These are phyloP conservation scores for Colletotrichum sp. DNA, from an alignment of 2,329 filamentous ascomycete species.

Conservation along the genomic window DNA sequence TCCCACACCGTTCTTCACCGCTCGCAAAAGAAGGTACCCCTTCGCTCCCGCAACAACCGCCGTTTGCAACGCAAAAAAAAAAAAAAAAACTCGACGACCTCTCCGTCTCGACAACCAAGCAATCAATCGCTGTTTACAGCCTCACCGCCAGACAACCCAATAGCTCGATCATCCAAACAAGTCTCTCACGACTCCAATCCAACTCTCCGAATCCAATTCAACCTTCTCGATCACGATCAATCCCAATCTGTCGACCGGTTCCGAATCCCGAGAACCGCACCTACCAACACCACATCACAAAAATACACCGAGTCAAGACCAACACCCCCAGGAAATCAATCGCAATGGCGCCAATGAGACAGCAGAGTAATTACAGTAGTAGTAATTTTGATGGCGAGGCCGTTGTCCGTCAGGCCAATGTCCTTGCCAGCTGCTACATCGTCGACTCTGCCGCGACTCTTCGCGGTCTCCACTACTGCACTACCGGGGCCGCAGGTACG, in stretches of 20 bases:
- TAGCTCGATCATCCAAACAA: not conserved
- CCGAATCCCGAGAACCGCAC: constrained; percentile 12
- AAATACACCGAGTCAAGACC: constrained; percentile 21
- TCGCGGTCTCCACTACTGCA: constrained; percentile 92
- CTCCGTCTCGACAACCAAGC: not conserved
- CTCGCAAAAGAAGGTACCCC: constrained; percentile 1
- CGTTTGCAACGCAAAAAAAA: not conserved
- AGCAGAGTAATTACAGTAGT: constrained; percentile 70
- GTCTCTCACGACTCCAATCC: not conserved
- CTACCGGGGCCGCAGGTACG: constrained; percentile 83
- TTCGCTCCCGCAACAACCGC: not conserved
- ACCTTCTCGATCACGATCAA: not conserved
- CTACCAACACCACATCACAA: constrained; percentile 16
- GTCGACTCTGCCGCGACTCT: constrained; percentile 76
- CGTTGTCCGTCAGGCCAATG: constrained; percentile 69
- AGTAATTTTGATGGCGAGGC: constrained; percentile 76
- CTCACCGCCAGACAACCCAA: not conserved
- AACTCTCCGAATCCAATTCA: not conserved
- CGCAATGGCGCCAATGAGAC: constrained; percentile 73
- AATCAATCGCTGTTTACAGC: not conserved
- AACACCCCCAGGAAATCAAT: constrained; percentile 31
- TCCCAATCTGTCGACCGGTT: not conserved
- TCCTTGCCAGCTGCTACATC: constrained; percentile 91
- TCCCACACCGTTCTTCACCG: constrained; percentile 17
- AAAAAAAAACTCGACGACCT: not conserved